Evolutionary conservation across 345 rosid species (phyloP).

Genomic region (Populus nigra): DNA sequence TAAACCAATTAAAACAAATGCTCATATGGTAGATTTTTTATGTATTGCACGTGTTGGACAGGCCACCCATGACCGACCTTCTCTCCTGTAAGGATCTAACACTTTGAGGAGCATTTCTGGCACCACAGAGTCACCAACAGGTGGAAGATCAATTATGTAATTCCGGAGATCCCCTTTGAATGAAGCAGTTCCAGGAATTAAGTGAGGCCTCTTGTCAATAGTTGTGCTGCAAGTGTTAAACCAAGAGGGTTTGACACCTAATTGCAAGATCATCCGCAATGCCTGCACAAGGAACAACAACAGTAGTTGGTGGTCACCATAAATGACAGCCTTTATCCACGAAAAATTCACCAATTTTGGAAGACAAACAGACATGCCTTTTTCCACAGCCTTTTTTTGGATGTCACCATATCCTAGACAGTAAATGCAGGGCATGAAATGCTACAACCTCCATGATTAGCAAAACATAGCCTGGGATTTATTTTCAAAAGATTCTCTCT

Average conservation of each 20-base stretch:
- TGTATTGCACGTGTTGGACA: conserved; percentile 1
- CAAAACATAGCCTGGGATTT: neutral
- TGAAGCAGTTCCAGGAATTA: conserved; percentile 64
- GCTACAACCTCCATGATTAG: neutral
- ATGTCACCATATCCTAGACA: neutral
- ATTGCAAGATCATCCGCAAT: conserved; percentile 87
- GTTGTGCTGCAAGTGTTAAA: conserved; percentile 75
- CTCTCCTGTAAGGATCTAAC: conserved; percentile 81
- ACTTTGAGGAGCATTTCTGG: conserved; percentile 98
- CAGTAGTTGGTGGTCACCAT: neutral
- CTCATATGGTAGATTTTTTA: conserved; percentile 3
- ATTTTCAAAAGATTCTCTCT: neutral
- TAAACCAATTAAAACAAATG: conserved; percentile 11
- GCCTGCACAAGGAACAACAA: conserved; percentile 51
- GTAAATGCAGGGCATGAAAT: conserved; percentile 7
- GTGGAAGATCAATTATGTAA: conserved; percentile 78
- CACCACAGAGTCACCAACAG: conserved; percentile 82
- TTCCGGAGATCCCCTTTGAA: conserved; percentile 76
- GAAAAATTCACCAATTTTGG: neutral
- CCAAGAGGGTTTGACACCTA: conserved; percentile 96
- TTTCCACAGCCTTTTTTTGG: neutral
- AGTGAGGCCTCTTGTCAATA: conserved; percentile 72
- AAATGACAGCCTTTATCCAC: neutral
- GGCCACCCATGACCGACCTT: conserved; percentile 44
- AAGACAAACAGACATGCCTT: neutral